These are phyloP conservation scores for Flaveria bidentis DNA, from an alignment of 129 eudicot species.

Conservation along the genomic window DNA sequence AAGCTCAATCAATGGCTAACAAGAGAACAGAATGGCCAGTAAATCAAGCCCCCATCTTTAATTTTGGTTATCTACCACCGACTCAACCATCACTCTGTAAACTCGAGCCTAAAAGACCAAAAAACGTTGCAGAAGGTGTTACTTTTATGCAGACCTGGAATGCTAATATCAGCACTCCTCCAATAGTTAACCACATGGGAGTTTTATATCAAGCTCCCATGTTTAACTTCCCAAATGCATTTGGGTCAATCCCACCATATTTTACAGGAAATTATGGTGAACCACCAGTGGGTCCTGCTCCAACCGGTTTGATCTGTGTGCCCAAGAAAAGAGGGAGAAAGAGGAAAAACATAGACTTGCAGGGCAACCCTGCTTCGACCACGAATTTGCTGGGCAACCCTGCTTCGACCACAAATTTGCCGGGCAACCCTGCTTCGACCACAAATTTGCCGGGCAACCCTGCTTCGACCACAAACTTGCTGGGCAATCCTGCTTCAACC, in stretches of 20 bases:
- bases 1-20: conserved; percentile 25
- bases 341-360: conserved; percentile 39
- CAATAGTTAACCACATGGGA: conserved; percentile 13
- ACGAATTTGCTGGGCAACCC: no score
- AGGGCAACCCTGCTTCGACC: neutral
- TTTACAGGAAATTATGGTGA: conserved; percentile 30
- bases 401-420: neutral
- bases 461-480: neutral
- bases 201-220: conserved; percentile 22
- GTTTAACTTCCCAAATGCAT: neutral
- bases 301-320: conserved; percentile 30
- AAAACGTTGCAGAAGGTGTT: conserved; percentile 27
- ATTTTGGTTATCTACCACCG: neutral
- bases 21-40: conserved; percentile 27
- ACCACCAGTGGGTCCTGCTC: conserved; percentile 28
- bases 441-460: neutral
- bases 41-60: conserved; percentile 8
- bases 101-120: conserved; percentile 34
- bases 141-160: conserved; percentile 13
- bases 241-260: conserved; percentile 21
- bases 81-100: conserved; percentile 28
- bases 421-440: neutral
- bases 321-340: conserved; percentile 51
- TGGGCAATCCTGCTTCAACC: neutral
- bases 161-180: conserved; percentile 1